A percentile compares a stretch with the other conserved stretches of the same genome.
Conservation (phyloP, 1,284 basidiomycete genomes). For the Amylostereum areolatum region DNA sequence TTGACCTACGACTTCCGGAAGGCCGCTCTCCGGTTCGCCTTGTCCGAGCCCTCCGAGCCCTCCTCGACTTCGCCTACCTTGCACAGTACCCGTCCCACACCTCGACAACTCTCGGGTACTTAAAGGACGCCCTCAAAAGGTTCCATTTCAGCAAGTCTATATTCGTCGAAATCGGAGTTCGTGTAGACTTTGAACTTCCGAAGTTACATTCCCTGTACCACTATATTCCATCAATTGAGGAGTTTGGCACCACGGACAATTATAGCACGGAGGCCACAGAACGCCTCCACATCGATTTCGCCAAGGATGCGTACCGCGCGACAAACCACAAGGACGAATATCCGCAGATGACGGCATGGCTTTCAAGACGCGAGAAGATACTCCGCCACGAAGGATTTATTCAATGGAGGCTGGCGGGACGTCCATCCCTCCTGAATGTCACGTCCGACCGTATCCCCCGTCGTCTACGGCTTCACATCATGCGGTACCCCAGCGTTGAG, state of each 20-base stretch:
- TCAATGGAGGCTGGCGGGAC: not conserved
- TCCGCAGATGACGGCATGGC: conserved; percentile 28
- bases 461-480: not conserved
- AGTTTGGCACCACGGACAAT: conserved; percentile 23
- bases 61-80: conserved; percentile 17
- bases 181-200: not conserved
- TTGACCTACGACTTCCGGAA: not conserved
- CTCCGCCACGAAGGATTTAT: not conserved
- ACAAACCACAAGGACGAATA: conserved; percentile 25
- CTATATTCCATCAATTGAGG: conserved; percentile 20
- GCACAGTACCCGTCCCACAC: conserved; percentile 18
- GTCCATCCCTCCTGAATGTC: conserved; percentile 10
- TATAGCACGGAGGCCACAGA: conserved; percentile 28
- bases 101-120: conserved; percentile 8
- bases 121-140: conserved; percentile 12
- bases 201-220: conserved; percentile 23
- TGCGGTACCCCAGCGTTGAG: not conserved
- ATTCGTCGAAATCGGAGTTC: conserved; percentile 14
- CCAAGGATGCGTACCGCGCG: conserved; percentile 24
- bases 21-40: not conserved
- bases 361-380: conserved; percentile 22
- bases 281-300: conserved; percentile 25
- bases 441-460: not conserved
- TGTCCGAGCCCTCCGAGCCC: conserved; percentile 8
- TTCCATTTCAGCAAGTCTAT: conserved; percentile 21